These are phyloP conservation scores for Pulveroboletus sp. DNA, from an alignment of 768 basidiomycete genomes.

Conservation along the genomic window DNA sequence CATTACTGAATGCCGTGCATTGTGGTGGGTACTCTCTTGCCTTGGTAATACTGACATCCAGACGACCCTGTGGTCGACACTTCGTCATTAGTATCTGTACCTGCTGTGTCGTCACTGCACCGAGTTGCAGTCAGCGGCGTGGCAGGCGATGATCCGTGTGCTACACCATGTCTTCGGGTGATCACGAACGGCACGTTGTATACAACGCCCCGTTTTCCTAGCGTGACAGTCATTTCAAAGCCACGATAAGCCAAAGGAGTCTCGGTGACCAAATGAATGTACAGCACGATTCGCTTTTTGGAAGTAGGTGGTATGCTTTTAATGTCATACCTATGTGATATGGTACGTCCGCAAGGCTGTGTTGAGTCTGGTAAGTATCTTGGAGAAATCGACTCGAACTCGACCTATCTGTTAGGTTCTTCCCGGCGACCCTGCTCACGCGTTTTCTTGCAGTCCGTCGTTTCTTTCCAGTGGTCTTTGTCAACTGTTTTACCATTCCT, in stretches of 20 bases:
- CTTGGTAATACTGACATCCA: not conserved
- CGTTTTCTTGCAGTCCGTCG: conserved; percentile 19
- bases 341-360: not conserved
- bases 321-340: not conserved
- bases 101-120: not conserved
- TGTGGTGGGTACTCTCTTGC: not conserved
- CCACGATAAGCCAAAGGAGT: not conserved
- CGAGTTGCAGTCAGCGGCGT: not conserved
- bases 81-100: not conserved
- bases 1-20: too few species aligned
- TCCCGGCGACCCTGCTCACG: conserved; percentile 7
- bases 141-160: not conserved
- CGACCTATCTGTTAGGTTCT: conserved; percentile 9
- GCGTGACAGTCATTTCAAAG: not conserved
- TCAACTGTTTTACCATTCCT: too few species aligned
- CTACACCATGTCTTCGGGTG: not conserved
- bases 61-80: not conserved
- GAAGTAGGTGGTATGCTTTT: not conserved
- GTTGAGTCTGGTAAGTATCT: not conserved
- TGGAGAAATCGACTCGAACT: not conserved
- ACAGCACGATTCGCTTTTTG: not conserved
- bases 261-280: not conserved
- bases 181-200: not conserved
- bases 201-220: not conserved
- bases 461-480: conserved; percentile 16